Evolutionary conservation across 179 eudicot genomes (phyloP).

Genomic region (Beta lomatogona): DNA sequence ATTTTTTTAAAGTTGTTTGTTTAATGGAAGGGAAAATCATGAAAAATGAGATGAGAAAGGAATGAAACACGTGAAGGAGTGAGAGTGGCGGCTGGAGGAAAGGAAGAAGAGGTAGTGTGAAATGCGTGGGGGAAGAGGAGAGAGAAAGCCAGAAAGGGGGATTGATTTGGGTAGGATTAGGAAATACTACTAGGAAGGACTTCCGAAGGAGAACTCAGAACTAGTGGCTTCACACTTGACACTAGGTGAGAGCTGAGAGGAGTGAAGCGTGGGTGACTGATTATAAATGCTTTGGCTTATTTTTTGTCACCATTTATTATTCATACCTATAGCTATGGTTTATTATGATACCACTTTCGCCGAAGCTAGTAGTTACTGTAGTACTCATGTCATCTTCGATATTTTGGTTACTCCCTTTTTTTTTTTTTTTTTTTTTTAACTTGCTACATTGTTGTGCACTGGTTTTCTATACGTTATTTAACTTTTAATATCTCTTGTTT

Average conservation of each 20-base stretch:
- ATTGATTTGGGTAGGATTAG: neutral
- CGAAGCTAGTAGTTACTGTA: no score
- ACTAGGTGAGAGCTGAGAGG: neutral
- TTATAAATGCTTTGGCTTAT: neutral
- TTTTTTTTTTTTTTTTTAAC: no score
- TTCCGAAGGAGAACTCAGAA: no score
- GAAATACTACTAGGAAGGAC: no score
- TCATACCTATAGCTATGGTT: no score
- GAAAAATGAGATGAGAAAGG: conserved; percentile 11
- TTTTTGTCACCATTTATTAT: neutral
- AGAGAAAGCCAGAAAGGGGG: neutral
- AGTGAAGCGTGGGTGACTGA: neutral
- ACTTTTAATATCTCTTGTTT: no score
- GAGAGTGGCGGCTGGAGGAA: conserved; percentile 12
- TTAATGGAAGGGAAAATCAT: neutral
- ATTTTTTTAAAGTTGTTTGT: neutral
- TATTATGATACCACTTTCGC: no score
- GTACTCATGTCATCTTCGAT: no score
- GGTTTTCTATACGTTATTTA: no score
- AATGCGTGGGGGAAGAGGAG: conserved; percentile 17
- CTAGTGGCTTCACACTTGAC: neutral
- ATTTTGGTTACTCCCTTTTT: no score
- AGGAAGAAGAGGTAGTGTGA: conserved; percentile 6
- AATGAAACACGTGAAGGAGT: conserved; percentile 32
- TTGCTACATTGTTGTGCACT: no score